Evolutionary conservation across 2,329 filamentous ascomycete species (phyloP).

Genomic region (Exophiala sp.): DNA sequence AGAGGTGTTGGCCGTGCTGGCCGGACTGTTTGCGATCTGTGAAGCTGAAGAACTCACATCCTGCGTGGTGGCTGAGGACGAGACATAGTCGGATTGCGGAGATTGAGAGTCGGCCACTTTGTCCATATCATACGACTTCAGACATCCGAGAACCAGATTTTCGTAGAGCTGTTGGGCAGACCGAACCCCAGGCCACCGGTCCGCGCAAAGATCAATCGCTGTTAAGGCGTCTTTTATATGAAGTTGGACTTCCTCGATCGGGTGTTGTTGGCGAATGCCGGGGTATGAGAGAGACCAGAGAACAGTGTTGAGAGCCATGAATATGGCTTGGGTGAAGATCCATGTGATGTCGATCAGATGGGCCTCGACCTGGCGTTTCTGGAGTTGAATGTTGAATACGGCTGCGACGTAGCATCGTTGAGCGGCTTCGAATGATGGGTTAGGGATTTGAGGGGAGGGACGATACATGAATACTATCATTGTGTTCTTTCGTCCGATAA

Average conservation of each 20-base stretch:
- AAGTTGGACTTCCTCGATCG: conserved; percentile 67
- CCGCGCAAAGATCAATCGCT: conserved; percentile 70
- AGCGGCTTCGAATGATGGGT: conserved; percentile 73
- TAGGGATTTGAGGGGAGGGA: conserved; percentile 85
- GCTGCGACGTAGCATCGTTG: conserved; percentile 76
- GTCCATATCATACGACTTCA: conserved; percentile 74
- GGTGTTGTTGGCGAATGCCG: conserved; percentile 68
- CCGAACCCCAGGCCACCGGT: conserved; percentile 85
- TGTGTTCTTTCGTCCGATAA: conserved; percentile 67
- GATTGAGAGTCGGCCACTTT: conserved; percentile 33
- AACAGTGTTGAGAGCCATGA: conserved; percentile 85
- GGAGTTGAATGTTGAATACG: conserved; percentile 72
- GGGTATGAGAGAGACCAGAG: conserved; percentile 88
- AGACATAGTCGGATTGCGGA: conserved; percentile 36
- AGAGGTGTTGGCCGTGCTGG: conserved; percentile 36
- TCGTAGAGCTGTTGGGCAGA: conserved; percentile 79
- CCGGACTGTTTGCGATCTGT: conserved; percentile 34
- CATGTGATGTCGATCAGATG: conserved; percentile 80
- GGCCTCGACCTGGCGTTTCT: conserved; percentile 70
- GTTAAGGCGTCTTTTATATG: conserved; percentile 70
- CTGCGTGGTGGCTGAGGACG: conserved; percentile 37
- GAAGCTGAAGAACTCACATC: conserved; percentile 29
- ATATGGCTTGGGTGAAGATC: conserved; percentile 84
- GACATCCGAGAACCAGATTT: conserved; percentile 76
- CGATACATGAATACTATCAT: conserved; percentile 85